Evolutionary conservation across 2,329 filamentous ascomycete species (phyloP).

Genomic region (Neocucurbitaria cava): DNA sequence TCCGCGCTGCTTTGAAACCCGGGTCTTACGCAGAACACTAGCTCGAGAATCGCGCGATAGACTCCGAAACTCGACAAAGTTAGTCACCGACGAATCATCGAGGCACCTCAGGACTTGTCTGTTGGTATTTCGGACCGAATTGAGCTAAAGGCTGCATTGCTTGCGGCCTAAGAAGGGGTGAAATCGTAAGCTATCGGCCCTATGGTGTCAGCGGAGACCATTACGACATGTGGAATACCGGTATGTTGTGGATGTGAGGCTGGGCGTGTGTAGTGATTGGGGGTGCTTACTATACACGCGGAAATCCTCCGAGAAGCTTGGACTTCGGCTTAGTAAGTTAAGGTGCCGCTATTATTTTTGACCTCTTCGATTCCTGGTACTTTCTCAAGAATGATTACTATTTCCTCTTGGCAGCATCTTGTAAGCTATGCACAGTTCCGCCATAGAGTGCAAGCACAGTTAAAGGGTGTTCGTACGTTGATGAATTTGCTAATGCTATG

Average conservation of each 20-base stretch:
- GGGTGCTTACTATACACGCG: not conserved
- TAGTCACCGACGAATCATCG: not conserved
- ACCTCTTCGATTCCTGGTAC: no score
- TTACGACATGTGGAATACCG: not conserved
- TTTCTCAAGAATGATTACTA: not conserved
- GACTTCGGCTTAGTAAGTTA: not conserved
- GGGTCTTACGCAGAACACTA: not conserved
- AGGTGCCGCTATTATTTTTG: no score
- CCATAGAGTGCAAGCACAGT: no score
- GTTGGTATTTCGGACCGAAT: not conserved
- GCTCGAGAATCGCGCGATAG: slow-evolving; percentile 4
- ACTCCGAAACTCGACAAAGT: not conserved
- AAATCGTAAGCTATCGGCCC: not conserved
- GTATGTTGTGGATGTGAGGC: not conserved
- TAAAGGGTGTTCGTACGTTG: no score
- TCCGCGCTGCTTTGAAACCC: slow-evolving; percentile 4
- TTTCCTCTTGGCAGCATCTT: not conserved
- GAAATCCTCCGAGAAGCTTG: not conserved
- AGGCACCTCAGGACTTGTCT: no score
- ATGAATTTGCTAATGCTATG: not conserved
- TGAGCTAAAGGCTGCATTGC: not conserved
- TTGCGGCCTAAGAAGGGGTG: not conserved
- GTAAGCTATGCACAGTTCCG: not conserved
- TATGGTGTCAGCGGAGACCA: not conserved
- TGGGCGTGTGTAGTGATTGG: not conserved